Base-by-base conservation (phyloP, 192 early-diverging fungal species). In the Cladochytrium replicatum region DNA sequence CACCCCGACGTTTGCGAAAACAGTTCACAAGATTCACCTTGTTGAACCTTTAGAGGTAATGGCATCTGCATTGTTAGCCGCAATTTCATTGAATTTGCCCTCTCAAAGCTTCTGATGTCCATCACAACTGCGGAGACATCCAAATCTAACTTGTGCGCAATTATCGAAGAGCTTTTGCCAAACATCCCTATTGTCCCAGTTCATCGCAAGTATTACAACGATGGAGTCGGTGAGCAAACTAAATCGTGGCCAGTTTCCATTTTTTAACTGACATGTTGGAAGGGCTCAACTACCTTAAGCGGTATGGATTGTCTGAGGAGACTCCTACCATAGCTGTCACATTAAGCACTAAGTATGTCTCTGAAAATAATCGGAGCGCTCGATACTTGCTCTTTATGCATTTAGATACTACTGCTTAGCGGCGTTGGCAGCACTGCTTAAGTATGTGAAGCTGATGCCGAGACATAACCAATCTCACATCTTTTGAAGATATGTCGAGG, bases 181-280 rank as follows among this genome's bases (percentile, higher is more conserved):
- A 45, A 57, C 22, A 50, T 60, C n/a, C 56, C 54, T 3, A 54
- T 84, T 6, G 65, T 56, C 1, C 43, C 69, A 23, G 38, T 77
- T 8, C 55, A 67, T 6, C 66, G 82, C 7, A 74, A 64, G 25
- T 62, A 55, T n/a, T 86, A 84, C 58, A 83, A 75, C 43, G 77
- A 57, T 13, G 23, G 3, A 17, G 45, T 48, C 32, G 38, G 46
- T 41, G 30, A 53, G 25, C 30, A 17, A n/a, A n/a, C n/a, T n/a
- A n/a, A n/a, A n/a, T n/a, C n/a, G n/a, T n/a, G n/a, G n/a, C n/a
- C n/a, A n/a, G n/a, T n/a, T n/a, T n/a, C n/a, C n/a, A n/a, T n/a
- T n/a, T n/a, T n/a, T n/a, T n/a, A n/a, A n/a, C n/a, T n/a, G n/a
- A n/a, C n/a, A n/a, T n/a, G n/a, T n/a, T n/a, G n/a, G n/a, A n/a